These are phyloP conservation scores for Coemansia sp. DNA, from an alignment of 371 early-diverging fungal genomes.

Conservation along the genomic window DNA sequence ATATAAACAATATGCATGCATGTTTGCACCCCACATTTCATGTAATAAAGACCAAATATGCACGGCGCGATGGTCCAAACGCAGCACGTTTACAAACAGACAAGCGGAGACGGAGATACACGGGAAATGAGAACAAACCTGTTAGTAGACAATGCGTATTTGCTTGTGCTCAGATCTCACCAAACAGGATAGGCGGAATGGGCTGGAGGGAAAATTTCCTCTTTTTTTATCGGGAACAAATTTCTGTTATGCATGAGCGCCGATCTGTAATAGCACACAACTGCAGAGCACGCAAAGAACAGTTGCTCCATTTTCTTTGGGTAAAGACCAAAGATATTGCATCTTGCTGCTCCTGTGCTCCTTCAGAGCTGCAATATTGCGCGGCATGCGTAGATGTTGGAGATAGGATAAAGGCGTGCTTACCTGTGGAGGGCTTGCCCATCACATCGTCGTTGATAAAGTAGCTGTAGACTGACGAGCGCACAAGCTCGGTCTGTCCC, in stretches of 20 bases:
- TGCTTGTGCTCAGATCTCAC: not conserved
- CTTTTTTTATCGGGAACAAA: not conserved
- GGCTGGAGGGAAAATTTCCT: not conserved
- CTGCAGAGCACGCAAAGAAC: slow-evolving; percentile 3
- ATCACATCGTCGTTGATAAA: slow-evolving; percentile 33
- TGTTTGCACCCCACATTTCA: not conserved
- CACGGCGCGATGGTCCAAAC: not conserved
- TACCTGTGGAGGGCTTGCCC: slow-evolving; percentile 21
- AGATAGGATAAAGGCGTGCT: slow-evolving; percentile 1
- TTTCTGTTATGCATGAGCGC: slow-evolving; percentile 12
- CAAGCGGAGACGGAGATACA: not conserved
- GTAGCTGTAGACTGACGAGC: slow-evolving; percentile 46
- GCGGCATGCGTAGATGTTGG: too few relatives aligned
- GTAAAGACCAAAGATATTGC: not conserved
- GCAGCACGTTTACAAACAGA: not conserved
- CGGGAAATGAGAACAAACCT: not conserved
- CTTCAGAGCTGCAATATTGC: not conserved
- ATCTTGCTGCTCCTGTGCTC: not conserved
- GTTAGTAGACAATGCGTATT: slow-evolving; percentile 8
- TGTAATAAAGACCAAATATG: not conserved
- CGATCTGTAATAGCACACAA: slow-evolving; percentile 13
- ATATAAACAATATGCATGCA: not conserved
- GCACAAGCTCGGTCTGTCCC: slow-evolving; percentile 23
- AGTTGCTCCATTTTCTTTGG: not conserved
- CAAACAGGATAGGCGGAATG: not conserved